Evolutionary conservation across 345 rosid species (phyloP), one percentile per base, ranked within the genome.

Genomic region (Populus pruinosa): DNA sequence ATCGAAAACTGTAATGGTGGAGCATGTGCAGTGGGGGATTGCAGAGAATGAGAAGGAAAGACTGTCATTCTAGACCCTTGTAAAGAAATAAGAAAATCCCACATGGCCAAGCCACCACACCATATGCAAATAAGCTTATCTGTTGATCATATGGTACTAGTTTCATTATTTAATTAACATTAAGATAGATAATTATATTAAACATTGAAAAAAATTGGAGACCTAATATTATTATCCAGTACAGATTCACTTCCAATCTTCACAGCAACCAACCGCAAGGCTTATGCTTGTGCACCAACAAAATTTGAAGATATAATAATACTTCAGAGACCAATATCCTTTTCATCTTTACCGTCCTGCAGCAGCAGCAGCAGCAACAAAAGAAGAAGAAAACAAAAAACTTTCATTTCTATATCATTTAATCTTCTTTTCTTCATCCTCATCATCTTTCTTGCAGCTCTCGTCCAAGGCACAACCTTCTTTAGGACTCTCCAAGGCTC

Each of bases 401-500:
- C 41, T 69, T 33, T 59, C 18, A 25, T n/a, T 69, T 67, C 3
- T 41, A 5, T 11, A 35, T 77, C 68, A 76, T 75, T 82, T 79
- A 38, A 85, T 80, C 79, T 77, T 59, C 74, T 82, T 84, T 78
- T 82, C 82, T 13, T 82, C 87, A 62, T 84, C 82, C 31, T 66
- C 50, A 2, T 73, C 69, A 11, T n/a, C 70, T 53, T 43, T 66
- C 16, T 72, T 20, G 67, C 35, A 50, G 59, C 70, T 59, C 21
- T 77, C 83, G 39, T 77, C 90, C 41, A 74, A 67, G 1, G 80
- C 79, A 71, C 70, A 74, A 47, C 80, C 86, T 72, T 82, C 82
- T 47, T 85, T 87, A 17, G 90, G 90, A 78, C 86, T 90, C 70
- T 90, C 98, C 76, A 93, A 76, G 69, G 98, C 92, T 70, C 98